A percentile compares a stretch with the other conserved stretches of the same genome.
Evolutionary conservation across 495 filamentous ascomycete genomes (phyloP).

Genomic region (Thermothielavioides terrestris): DNA sequence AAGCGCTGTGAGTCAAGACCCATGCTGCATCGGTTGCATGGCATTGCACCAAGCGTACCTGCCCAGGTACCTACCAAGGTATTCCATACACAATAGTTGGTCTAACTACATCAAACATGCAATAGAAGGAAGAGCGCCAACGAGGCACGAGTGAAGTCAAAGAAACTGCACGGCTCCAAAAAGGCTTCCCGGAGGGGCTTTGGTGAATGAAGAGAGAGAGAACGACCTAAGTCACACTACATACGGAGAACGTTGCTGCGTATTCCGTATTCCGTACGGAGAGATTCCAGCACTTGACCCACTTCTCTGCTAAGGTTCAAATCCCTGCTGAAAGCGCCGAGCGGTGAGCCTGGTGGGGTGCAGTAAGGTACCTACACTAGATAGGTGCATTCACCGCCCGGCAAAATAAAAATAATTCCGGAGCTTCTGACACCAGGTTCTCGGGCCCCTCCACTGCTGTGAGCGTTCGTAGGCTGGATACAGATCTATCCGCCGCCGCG

Average conservation of each 20-base stretch:
- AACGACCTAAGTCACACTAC: too few relatives aligned
- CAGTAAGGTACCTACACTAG: too few relatives aligned
- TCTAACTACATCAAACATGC: too few relatives aligned
- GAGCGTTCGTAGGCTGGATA: neutral
- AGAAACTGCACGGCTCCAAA: slow-evolving; percentile 74
- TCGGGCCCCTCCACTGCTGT: slow-evolving; percentile 14
- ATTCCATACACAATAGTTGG: too few relatives aligned
- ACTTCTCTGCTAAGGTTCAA: too few relatives aligned
- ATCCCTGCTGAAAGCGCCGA: too few relatives aligned
- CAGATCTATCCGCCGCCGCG: slow-evolving; percentile 7
- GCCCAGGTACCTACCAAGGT: too few relatives aligned
- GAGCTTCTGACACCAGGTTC: slow-evolving; percentile 9
- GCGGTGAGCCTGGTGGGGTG: slow-evolving; percentile 6
- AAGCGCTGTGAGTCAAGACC: slow-evolving; percentile 27
- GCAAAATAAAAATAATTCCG: slow-evolving; percentile 28
- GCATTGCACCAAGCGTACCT: too few relatives aligned
- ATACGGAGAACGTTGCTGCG: too few relatives aligned
- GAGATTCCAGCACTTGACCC: too few relatives aligned
- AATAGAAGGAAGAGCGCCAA: slow-evolving; percentile 63
- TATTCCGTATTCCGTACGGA: too few relatives aligned
- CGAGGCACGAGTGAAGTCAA: slow-evolving; percentile 57
- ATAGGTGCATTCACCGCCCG: slow-evolving; percentile 17
- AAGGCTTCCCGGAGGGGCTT: slow-evolving; percentile 55
- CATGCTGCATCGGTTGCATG: too few relatives aligned
- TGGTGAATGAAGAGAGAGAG: slow-evolving; percentile 10